These are phyloP conservation scores for Sanghuangporus baumii DNA, from an alignment of 1,284 basidiomycete species.

Conservation along the genomic window DNA sequence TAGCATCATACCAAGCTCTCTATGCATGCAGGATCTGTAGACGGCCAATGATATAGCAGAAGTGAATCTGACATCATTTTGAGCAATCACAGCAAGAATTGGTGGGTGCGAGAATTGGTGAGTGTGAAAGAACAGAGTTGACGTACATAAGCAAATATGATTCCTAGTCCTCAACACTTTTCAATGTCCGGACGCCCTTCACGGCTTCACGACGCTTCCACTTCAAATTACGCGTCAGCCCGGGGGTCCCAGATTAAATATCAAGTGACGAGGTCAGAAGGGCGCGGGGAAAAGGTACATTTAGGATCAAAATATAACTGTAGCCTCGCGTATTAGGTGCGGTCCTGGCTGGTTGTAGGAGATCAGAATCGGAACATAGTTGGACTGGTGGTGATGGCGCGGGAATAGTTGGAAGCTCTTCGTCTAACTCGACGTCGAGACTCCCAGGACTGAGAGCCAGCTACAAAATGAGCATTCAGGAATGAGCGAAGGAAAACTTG, in stretches of 20 bases:
- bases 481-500: neutral
- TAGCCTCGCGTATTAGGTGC: slow-evolving; percentile 43
- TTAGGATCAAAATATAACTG: slow-evolving; percentile 68
- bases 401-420: slow-evolving; percentile 21
- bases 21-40: too few relatives aligned
- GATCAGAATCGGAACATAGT: slow-evolving; percentile 4
- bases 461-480: slow-evolving; percentile 21
- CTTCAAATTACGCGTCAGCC: slow-evolving; percentile 76
- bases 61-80: neutral
- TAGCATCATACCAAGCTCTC: too few relatives aligned
- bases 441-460: slow-evolving; percentile 66
- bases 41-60: too few relatives aligned
- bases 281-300: slow-evolving; percentile 38
- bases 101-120: too few relatives aligned
- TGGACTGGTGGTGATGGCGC: slow-evolving; percentile 15
- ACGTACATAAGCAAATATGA: slow-evolving; percentile 6
- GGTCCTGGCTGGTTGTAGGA: slow-evolving; percentile 12
- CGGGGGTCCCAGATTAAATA: slow-evolving; percentile 21
- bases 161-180: slow-evolving; percentile 30
- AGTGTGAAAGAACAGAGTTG: neutral
- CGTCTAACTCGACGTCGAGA: too few relatives aligned
- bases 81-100: neutral
- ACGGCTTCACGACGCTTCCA: slow-evolving; percentile 70
- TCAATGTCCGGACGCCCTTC: slow-evolving; percentile 55
- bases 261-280: slow-evolving; percentile 18